Evolutionary conservation across 495 filamentous ascomycete genomes (phyloP).

Genomic region (Xylaria venustula): DNA sequence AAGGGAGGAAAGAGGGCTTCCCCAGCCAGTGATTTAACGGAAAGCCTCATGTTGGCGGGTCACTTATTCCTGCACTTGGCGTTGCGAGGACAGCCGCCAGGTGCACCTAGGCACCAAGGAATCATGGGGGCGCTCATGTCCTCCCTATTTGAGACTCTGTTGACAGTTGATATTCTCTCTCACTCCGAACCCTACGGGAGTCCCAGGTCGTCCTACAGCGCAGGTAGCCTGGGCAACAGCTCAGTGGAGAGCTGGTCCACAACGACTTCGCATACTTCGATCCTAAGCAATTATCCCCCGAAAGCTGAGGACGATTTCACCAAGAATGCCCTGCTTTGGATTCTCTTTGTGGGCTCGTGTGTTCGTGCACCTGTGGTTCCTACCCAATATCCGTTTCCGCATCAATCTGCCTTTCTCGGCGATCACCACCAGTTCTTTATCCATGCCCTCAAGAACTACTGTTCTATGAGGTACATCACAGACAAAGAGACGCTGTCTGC

Average conservation of each 20-base stretch:
- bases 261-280: constrained; percentile 18
- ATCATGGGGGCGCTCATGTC: constrained; percentile 26
- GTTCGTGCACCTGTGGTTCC: constrained; percentile 17
- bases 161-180: constrained; percentile 24
- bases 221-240: constrained; percentile 5
- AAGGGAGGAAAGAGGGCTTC: constrained; percentile 1
- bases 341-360: constrained; percentile 28
- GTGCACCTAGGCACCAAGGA: constrained; percentile 25
- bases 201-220: constrained; percentile 13
- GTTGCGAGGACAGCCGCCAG: constrained; percentile 28
- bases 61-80: constrained; percentile 31
- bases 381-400: constrained; percentile 1
- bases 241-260: constrained; percentile 26
- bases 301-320: constrained; percentile 24
- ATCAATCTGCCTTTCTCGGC: constrained; percentile 10
- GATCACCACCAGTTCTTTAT: constrained; percentile 29
- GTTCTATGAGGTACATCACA: constrained; percentile 21
- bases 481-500: constrained; percentile 16
- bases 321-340: constrained; percentile 29
- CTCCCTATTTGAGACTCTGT: constrained; percentile 21
- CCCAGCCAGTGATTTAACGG: constrained; percentile 25
- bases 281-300: neutral
- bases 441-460: constrained; percentile 27
- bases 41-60: constrained; percentile 24
- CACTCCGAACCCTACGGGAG: constrained; percentile 17